phyloP scores from a whole-genome alignment of 2,329 filamentous ascomycete genomes.

The Coniochaeta sp. region DNA sequence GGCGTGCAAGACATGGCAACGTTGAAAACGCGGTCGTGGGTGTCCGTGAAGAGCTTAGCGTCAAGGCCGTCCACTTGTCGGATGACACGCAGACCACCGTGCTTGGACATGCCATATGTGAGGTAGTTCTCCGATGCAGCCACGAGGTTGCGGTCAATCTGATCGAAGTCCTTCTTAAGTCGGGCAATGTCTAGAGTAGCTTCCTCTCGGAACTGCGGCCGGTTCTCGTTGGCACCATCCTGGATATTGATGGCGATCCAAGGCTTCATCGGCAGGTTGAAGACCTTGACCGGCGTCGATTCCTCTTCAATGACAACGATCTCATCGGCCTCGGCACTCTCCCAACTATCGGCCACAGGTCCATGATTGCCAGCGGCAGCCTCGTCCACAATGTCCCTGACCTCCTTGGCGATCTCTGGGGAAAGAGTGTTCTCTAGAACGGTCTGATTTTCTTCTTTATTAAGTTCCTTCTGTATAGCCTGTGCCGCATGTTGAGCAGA shows the following conservation, averaged over 20 bases:
- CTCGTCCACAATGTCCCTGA: constrained; percentile 44
- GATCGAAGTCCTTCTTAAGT: constrained; percentile 95
- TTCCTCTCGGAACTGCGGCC: constrained; percentile 65
- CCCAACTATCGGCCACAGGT: constrained; percentile 78
- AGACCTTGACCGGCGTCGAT: constrained; percentile 64
- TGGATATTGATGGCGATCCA: constrained; percentile 84
- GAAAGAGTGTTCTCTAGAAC: constrained; percentile 45
- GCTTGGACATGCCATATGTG: constrained; percentile 88
- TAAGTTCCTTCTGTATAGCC: constrained; percentile 44
- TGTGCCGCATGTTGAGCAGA: constrained; percentile 37
- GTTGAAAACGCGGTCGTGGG: constrained; percentile 91
- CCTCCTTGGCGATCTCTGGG: constrained; percentile 42
- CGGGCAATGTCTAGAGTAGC: constrained; percentile 87
- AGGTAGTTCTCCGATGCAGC: constrained; percentile 88
- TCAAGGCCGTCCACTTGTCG: constrained; percentile 89
- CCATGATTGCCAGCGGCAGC: constrained; percentile 31
- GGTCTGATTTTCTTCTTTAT: constrained; percentile 43
- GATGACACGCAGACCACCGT: constrained; percentile 86
- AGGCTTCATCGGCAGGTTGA: constrained; percentile 93
- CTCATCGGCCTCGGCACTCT: constrained; percentile 72
- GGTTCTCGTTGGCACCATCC: constrained; percentile 44
- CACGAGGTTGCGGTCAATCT: constrained; percentile 88
- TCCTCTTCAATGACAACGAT: constrained; percentile 58
- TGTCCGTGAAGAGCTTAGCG: constrained; percentile 84
- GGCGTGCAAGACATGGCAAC: constrained; percentile 71